Evolutionary conservation across 371 early-diverging fungal genomes (phyloP).

Genomic region (Agmasoma carcini): DNA sequence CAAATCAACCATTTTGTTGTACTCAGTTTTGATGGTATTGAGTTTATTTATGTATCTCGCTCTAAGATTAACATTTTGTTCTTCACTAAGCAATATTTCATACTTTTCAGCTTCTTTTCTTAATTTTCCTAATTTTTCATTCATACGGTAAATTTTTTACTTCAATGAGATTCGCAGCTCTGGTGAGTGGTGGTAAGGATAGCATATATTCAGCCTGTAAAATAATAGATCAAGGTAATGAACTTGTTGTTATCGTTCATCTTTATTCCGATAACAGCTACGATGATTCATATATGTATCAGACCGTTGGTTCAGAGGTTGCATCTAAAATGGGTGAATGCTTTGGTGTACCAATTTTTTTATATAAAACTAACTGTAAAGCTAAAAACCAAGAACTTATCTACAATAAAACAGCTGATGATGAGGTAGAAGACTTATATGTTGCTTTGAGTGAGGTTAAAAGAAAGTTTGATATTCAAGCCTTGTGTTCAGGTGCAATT

Average conservation of each 20-base stretch:
- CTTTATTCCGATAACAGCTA: slow-evolving; percentile 65
- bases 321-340: slow-evolving; percentile 68
- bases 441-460: slow-evolving; percentile 59
- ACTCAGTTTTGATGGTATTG: background rate
- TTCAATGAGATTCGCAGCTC: slow-evolving; percentile 49
- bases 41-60: no score
- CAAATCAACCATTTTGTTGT: background rate
- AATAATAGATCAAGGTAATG: slow-evolving; percentile 77
- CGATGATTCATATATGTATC: slow-evolving; percentile 90
- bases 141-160: no score
- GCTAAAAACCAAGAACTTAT: slow-evolving; percentile 56
- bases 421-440: slow-evolving; percentile 92
- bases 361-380: slow-evolving; percentile 61
- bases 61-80: no score
- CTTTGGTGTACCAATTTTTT: slow-evolving; percentile 72
- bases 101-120: no score
- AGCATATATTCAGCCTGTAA: slow-evolving; percentile 84
- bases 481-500: slow-evolving; percentile 88
- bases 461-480: slow-evolving; percentile 66
- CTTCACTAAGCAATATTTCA: no score
- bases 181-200: slow-evolving; percentile 87
- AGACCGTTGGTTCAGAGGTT: slow-evolving; percentile 87
- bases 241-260: slow-evolving; percentile 78
- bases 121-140: no score
- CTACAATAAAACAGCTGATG: slow-evolving; percentile 56